Evolutionary conservation across 805 yeast genomes (phyloP).

Genomic region (Saccharomycopsis vini): DNA sequence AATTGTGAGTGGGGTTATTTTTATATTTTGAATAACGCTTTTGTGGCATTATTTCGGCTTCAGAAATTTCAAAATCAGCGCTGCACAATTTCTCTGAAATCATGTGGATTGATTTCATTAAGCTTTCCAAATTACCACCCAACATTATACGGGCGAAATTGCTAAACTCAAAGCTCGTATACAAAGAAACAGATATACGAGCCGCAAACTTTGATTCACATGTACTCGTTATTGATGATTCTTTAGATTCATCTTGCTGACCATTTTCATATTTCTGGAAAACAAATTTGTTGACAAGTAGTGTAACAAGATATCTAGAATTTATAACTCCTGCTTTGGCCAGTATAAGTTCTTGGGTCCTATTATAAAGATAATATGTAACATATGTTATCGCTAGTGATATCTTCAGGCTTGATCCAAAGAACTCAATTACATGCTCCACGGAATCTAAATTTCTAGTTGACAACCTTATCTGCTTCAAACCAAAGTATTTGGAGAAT

Average conservation of each 20-base stretch:
- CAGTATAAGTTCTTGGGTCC: neutral
- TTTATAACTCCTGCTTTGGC: neutral
- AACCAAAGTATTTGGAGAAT: neutral
- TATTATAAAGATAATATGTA: conserved; percentile 4
- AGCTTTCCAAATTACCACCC: conserved; percentile 1
- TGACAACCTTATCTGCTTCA: neutral
- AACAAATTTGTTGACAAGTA: conserved; percentile 9
- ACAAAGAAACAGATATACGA: neutral
- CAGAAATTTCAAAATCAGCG: neutral
- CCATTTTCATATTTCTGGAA: neutral
- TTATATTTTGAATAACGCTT: neutral
- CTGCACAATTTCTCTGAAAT: neutral
- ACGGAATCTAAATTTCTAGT: neutral
- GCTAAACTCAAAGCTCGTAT: conserved; percentile 10
- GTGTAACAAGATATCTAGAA: neutral
- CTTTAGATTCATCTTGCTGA: too few species aligned
- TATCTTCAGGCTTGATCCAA: neutral
- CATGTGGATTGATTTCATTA: neutral
- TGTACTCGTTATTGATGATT: neutral
- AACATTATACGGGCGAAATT: conserved; percentile 2
- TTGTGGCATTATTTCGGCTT: neutral
- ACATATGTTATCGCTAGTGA: conserved; percentile 4
- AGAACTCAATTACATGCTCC: neutral
- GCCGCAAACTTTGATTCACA: neutral
- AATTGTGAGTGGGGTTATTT: neutral